phyloP scores from a whole-genome alignment of 768 basidiomycete genomes.

The Termitomyces titanicus region DNA sequence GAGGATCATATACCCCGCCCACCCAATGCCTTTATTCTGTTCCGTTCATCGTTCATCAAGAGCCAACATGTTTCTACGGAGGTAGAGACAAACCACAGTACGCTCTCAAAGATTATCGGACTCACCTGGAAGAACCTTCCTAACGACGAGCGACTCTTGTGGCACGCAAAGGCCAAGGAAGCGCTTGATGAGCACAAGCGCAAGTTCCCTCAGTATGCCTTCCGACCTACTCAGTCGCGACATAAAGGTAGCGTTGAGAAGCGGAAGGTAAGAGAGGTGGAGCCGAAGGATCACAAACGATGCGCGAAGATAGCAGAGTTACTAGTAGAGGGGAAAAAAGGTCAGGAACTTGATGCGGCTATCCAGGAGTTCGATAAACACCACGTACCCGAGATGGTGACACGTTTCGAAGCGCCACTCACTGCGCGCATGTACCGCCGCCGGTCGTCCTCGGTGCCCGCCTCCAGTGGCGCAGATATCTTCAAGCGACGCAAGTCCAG shows the following conservation, averaged over 20 bases:
- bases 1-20: conserved; percentile 80
- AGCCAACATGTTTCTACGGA: conserved; percentile 71
- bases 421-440: conserved; percentile 68
- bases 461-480: conserved; percentile 36
- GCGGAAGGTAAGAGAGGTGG: conserved; percentile 58
- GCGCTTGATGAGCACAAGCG: conserved; percentile 73
- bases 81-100: conserved; percentile 81
- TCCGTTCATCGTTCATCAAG: conserved; percentile 81
- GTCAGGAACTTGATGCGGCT: conserved; percentile 51
- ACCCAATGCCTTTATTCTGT: conserved; percentile 85
- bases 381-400: conserved; percentile 57
- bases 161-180: conserved; percentile 73
- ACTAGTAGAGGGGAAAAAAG: conserved; percentile 53
- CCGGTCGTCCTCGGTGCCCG: conserved; percentile 62
- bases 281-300: conserved; percentile 58
- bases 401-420: conserved; percentile 70
- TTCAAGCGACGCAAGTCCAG: conserved; percentile 24
- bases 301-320: conserved; percentile 67
- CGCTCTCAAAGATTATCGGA: conserved; percentile 81
- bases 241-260: conserved; percentile 42
- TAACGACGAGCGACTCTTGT: conserved; percentile 69
- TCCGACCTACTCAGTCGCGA: conserved; percentile 57
- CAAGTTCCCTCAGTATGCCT: conserved; percentile 73
- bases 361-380: conserved; percentile 52
- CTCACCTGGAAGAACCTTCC: conserved; percentile 80